Evolutionary conservation across 1,284 basidiomycete species (phyloP).

Genomic region (Trichosporon asahii): DNA sequence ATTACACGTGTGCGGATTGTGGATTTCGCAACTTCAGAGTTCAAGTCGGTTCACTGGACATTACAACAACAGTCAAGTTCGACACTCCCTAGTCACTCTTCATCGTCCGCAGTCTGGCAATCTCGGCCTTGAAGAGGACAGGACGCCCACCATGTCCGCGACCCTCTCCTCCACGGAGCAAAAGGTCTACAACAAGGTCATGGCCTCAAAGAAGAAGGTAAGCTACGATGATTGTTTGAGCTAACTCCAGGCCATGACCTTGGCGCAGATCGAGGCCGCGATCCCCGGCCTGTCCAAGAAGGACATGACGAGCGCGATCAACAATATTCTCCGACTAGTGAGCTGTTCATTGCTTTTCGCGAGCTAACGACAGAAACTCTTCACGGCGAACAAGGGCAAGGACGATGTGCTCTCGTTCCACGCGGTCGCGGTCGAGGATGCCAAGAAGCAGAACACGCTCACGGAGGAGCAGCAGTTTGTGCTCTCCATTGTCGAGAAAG

Average conservation of each 20-base stretch:
- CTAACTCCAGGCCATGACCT: conserved; percentile 32
- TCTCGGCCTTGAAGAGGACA: conserved; percentile 9
- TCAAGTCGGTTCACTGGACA: not conserved
- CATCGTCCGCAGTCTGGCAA: conserved; percentile 8
- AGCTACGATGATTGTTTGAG: conserved; percentile 1
- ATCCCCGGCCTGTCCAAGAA: conserved; percentile 31
- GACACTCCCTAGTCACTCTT: conserved; percentile 3
- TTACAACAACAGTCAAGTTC: not conserved
- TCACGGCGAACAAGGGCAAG: conserved; percentile 26
- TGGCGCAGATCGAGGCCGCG: conserved; percentile 29
- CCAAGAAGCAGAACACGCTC: conserved; percentile 36
- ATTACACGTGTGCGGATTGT: conserved; percentile 9
- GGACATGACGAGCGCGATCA: conserved; percentile 28
- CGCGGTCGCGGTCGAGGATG: conserved; percentile 36
- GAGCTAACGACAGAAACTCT: conserved; percentile 20
- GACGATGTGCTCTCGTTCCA: conserved; percentile 31
- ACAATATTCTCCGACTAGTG: conserved; percentile 28
- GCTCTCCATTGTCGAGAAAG: conserved; percentile 29
- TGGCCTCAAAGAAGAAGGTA: conserved; percentile 43
- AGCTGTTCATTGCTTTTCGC: not conserved
- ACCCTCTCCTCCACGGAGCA: conserved; percentile 43
- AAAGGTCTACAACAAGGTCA: conserved; percentile 49
- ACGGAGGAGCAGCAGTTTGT: conserved; percentile 43
- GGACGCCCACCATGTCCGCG: conserved; percentile 27
- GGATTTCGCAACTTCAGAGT: conserved; percentile 7